A percentile compares a stretch with the other conserved stretches of the same genome.
Conservation (phyloP, 2,329 filamentous ascomycete genomes). For the Fusarium metavorans region DNA sequence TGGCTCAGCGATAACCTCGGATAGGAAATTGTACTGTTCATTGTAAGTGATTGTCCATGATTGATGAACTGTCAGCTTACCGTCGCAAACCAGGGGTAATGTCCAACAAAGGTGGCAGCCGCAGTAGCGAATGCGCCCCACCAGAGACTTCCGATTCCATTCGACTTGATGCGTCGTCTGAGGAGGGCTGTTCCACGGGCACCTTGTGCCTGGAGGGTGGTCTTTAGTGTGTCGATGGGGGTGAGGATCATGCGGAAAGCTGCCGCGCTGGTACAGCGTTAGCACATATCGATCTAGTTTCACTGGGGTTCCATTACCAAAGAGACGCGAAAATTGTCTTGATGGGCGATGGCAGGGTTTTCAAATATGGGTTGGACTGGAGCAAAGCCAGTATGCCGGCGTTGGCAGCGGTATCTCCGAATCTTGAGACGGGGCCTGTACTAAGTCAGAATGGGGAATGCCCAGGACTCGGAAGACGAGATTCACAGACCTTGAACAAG, state of each 20-base stretch:
- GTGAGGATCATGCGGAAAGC: constrained; percentile 61
- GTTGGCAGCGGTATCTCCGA: constrained; percentile 63
- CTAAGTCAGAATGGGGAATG: background rate
- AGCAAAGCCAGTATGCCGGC: constrained; percentile 62
- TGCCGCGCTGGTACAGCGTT: constrained; percentile 51
- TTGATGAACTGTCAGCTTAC: constrained; percentile 37
- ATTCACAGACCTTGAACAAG: constrained; percentile 56
- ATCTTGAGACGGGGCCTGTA: constrained; percentile 58
- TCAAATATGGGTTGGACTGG: constrained; percentile 60
- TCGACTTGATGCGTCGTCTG: constrained; percentile 56
- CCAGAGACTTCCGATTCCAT: constrained; percentile 61
- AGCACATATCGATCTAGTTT: rapidly evolving
- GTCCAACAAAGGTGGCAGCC: constrained; percentile 61
- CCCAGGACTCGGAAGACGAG: rapidly evolving
- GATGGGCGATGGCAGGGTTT: constrained; percentile 55
- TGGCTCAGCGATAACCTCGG: constrained; percentile 54
- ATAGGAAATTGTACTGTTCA: constrained; percentile 57
- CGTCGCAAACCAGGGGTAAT: constrained; percentile 64
- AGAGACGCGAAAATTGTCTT: constrained; percentile 62
- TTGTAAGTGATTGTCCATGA: background rate
- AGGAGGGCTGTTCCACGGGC: constrained; percentile 56
- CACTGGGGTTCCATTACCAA: constrained; percentile 45
- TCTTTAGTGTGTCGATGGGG: constrained; percentile 63
- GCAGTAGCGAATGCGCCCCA: constrained; percentile 63
- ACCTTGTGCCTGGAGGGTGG: constrained; percentile 62